Evolutionary conservation across 1,139 yeast species (phyloP).

Genomic region (Ogataea hybrid): DNA sequence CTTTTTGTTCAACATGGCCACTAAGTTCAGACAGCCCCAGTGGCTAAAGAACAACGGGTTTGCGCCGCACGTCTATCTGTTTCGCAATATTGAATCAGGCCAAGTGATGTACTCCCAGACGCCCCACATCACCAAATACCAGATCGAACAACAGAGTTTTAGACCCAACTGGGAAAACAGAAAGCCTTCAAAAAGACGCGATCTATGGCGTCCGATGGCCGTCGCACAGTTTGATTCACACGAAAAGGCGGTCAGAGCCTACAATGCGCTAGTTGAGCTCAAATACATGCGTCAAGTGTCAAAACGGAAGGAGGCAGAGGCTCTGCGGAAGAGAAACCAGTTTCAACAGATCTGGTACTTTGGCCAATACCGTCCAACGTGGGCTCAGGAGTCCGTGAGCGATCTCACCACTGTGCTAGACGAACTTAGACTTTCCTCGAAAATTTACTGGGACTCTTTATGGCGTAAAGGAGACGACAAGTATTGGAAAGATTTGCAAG

Average conservation of each 20-base stretch:
- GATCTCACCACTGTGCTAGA: constrained; percentile 74
- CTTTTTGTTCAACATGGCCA: constrained; percentile 26
- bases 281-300: constrained; percentile 68
- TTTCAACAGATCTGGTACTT: constrained; percentile 84
- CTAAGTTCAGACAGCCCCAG: constrained; percentile 31
- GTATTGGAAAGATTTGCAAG: constrained; percentile 59
- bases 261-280: constrained; percentile 70
- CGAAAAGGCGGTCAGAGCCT: constrained; percentile 70
- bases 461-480: constrained; percentile 82
- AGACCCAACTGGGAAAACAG: constrained; percentile 90
- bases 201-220: constrained; percentile 89
- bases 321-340: constrained; percentile 67
- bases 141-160: constrained; percentile 67
- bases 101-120: constrained; percentile 89
- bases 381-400: constrained; percentile 89
- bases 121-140: constrained; percentile 59
- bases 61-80: constrained; percentile 82
- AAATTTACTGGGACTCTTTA: constrained; percentile 74
- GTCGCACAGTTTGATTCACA: constrained; percentile 69
- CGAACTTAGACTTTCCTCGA: constrained; percentile 53
- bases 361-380: constrained; percentile 87
- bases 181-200: constrained; percentile 75
- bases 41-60: constrained; percentile 55
- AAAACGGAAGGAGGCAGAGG: constrained; percentile 58
- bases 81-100: constrained; percentile 83